Base-by-base conservation (phyloP, 2,329 filamentous ascomycete species). In the Leptographium radiaticola region DNA sequence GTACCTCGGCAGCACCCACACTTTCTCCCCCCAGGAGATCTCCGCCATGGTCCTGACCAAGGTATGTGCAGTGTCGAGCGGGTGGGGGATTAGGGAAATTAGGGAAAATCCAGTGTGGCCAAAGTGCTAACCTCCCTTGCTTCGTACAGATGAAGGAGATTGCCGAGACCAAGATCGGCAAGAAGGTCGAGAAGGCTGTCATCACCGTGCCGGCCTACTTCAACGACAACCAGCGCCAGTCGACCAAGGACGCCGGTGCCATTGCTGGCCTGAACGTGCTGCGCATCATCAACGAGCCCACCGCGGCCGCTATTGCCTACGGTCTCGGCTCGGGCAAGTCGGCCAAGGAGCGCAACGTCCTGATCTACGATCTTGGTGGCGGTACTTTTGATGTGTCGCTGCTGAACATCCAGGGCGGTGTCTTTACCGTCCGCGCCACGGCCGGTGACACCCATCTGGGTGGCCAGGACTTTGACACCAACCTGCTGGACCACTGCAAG, bases 341-440 rank as follows among this genome's bases (percentile, higher is more conserved):
- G 53, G 87, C 87, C 72, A 95, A 95, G 81, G 93, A 97, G 82
- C 89, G 93, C 68, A 95, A 97, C 71, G 91, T 98, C 67, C 82
- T 98, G 63, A 97, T 98, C 79, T 98, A 97, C 80, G 93, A 98
- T 84, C 85, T 98, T 60, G 93, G 93, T 82, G 93, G 93, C 82
- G 93, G 93, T 82, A 98, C 93, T 71, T 98, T 98, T 76, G 93
- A 98, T 96, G 93, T 98, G 33, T 97, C 93, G 60, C 88, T 97
- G 63, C 83, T 98, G 47, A 91, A 95, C 81, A 97, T 98, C 71
- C 89, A 97, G 77, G 90, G 91, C 69, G 93, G 93, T 80, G 93
- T 98, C 67, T 98, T 98, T 82, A 95, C 91, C 61, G 93, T 97
- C 71, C 95, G 94, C 83, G 90, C 91, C 59, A 97, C 93, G 57